A percentile compares a stretch with the other conserved stretches of the same genome.
Evolutionary conservation across 2,329 filamentous ascomycete species (phyloP).

Genomic region (Apiospora arundinis): DNA sequence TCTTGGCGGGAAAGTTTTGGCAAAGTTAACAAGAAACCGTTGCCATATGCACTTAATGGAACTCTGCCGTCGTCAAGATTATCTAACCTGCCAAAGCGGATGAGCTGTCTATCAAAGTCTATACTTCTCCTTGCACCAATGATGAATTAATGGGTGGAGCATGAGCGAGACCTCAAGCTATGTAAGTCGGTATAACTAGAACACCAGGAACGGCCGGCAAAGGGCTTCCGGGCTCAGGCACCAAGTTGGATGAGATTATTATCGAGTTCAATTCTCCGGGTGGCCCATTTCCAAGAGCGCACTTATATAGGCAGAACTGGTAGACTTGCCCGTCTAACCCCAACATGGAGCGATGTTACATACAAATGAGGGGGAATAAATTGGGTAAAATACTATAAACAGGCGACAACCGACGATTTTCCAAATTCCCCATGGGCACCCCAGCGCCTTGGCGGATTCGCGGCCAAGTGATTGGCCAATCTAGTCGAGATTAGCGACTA

Average conservation of each 20-base stretch:
- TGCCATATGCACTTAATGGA: neutral
- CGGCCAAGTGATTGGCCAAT: neutral
- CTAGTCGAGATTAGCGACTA: neutral
- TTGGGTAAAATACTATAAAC: constrained; percentile 5
- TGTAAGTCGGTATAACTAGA: neutral
- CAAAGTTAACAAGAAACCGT: neutral
- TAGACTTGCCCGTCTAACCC: neutral
- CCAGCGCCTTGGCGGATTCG: neutral
- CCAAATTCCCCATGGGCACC: constrained; percentile 3
- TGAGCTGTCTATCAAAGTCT: neutral
- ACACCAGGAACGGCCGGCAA: neutral
- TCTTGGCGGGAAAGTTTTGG: neutral
- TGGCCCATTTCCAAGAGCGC: neutral
- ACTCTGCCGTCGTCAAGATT: neutral
- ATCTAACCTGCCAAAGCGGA: neutral
- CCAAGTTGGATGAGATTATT: neutral
- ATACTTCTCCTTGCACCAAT: neutral
- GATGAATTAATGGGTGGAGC: neutral
- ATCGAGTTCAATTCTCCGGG: neutral
- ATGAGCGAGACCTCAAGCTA: neutral
- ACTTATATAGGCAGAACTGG: neutral
- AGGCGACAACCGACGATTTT: neutral
- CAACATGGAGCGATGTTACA: neutral
- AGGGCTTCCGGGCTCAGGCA: neutral
- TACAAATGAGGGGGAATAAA: constrained; percentile 4